Evolutionary conservation across 1,139 yeast genomes (phyloP).

Genomic region (Candida tropicalis): DNA sequence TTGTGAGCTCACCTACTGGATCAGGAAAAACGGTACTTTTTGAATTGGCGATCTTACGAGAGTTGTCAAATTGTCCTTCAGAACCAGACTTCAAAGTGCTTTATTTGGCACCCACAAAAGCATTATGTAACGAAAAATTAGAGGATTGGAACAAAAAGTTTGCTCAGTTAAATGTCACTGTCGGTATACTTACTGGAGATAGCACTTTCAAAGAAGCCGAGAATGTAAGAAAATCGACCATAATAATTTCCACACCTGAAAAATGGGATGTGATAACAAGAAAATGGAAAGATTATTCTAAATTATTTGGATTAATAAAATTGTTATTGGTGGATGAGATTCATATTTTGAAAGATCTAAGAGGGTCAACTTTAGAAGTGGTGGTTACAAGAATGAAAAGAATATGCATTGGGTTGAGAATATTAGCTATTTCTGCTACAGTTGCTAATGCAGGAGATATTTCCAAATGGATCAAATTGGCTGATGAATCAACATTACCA

Average conservation of each 20-base stretch:
- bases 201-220: slow-evolving; percentile 43
- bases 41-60: slow-evolving; percentile 51
- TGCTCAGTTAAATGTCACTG: slow-evolving; percentile 31
- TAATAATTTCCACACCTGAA: slow-evolving; percentile 59
- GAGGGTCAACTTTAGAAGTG: slow-evolving; percentile 58
- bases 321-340: slow-evolving; percentile 54
- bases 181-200: slow-evolving; percentile 54
- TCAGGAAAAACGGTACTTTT: slow-evolving; percentile 59
- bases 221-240: slow-evolving; percentile 41
- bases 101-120: slow-evolving; percentile 59
- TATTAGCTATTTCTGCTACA: slow-evolving; percentile 57
- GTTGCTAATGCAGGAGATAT: slow-evolving; percentile 54
- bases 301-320: slow-evolving; percentile 38
- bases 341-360: slow-evolving; percentile 46
- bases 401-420: slow-evolving; percentile 38
- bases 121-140: slow-evolving; percentile 48
- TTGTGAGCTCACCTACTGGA: slow-evolving; percentile 58
- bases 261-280: slow-evolving; percentile 59
- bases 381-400: slow-evolving; percentile 54
- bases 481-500: slow-evolving; percentile 17
- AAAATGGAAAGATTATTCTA: slow-evolving; percentile 46
- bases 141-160: slow-evolving; percentile 48
- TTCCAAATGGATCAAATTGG: slow-evolving; percentile 43
- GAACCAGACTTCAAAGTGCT: slow-evolving; percentile 35
- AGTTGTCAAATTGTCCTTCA: slow-evolving; percentile 20